phyloP scores from a whole-genome alignment of 1,139 yeast species.

The Geotrichum carabidarum region DNA sequence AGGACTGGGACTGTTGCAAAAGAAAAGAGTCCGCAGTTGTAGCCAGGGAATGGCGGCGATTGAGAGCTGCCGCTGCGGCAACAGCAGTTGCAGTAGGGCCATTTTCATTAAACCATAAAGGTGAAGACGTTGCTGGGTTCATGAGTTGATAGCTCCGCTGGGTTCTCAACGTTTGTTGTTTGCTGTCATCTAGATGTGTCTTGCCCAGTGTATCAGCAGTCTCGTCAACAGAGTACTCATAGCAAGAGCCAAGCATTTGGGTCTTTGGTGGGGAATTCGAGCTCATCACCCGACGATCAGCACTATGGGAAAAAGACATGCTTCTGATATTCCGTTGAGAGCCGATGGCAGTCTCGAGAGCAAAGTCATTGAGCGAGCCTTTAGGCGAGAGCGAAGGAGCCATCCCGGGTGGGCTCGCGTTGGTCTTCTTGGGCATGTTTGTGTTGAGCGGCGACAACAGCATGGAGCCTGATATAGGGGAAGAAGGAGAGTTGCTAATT shows the following conservation, averaged over 20 bases:
- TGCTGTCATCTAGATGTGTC: slow-evolving; percentile 4
- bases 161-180: background rate
- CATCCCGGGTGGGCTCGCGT: slow-evolving; percentile 1
- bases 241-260: slow-evolving; percentile 3
- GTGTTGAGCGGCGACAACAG: slow-evolving; percentile 1
- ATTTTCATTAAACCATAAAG: slow-evolving; percentile 15
- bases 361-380: slow-evolving; percentile 6
- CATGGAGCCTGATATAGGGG: slow-evolving; percentile 2
- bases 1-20: background rate
- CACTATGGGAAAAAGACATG: slow-evolving; percentile 13
- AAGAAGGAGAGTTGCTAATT: slow-evolving; percentile 4
- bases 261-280: slow-evolving; percentile 4
- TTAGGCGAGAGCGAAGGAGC: background rate
- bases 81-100: background rate
- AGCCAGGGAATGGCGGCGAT: slow-evolving; percentile 16
- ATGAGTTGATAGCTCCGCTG: background rate
- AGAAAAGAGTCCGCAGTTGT: slow-evolving; percentile 5
- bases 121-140: background rate
- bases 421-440: background rate
- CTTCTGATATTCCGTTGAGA: slow-evolving; percentile 13
- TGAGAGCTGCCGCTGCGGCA: background rate
- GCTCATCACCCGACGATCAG: background rate
- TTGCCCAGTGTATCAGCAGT: background rate
- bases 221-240: slow-evolving; percentile 8
- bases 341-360: slow-evolving; percentile 5